These are phyloP conservation scores for Dimocarpus longan DNA, from an alignment of 345 rosid species.

Conservation along the genomic window DNA sequence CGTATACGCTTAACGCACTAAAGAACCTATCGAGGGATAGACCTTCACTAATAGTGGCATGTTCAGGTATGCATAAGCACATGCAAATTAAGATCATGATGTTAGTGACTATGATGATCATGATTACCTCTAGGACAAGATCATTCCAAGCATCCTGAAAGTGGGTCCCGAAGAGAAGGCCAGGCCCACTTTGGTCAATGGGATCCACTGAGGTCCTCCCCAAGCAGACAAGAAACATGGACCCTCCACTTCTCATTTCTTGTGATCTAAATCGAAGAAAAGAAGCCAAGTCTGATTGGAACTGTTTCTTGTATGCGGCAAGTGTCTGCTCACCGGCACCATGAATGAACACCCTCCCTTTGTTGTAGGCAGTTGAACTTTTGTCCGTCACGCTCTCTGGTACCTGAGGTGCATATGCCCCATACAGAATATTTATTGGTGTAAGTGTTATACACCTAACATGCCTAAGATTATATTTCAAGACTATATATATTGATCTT, in stretches of 20 bases:
- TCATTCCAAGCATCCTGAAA: conserved; percentile 99
- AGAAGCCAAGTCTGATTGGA: conserved; percentile 70
- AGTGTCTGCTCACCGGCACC: conserved; percentile 64
- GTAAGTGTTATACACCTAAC: not conserved
- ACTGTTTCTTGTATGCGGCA: conserved; percentile 71
- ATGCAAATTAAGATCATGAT: not conserved
- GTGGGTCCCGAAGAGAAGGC: conserved; percentile 94
- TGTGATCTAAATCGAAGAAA: conserved; percentile 70
- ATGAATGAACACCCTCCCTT: conserved; percentile 80
- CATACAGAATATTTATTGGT: not conserved
- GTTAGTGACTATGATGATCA: conserved; percentile 2
- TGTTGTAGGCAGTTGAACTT: conserved; percentile 74
- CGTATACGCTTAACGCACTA: too few relatives aligned
- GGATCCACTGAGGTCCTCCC: conserved; percentile 90
- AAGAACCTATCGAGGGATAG: too few relatives aligned
- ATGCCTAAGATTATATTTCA: too few relatives aligned
- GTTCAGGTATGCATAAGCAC: not conserved
- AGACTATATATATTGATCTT: too few relatives aligned
- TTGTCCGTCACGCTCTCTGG: conserved; percentile 77
- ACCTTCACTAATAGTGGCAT: too few relatives aligned
- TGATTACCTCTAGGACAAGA: conserved; percentile 86
- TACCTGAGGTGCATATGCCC: conserved; percentile 41
- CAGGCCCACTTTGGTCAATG: conserved; percentile 95
- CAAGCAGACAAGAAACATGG: conserved; percentile 92
- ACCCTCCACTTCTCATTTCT: conserved; percentile 83